Evolutionary conservation across 1,284 basidiomycete species (phyloP).

Genomic region (Porogramme epimiltina): DNA sequence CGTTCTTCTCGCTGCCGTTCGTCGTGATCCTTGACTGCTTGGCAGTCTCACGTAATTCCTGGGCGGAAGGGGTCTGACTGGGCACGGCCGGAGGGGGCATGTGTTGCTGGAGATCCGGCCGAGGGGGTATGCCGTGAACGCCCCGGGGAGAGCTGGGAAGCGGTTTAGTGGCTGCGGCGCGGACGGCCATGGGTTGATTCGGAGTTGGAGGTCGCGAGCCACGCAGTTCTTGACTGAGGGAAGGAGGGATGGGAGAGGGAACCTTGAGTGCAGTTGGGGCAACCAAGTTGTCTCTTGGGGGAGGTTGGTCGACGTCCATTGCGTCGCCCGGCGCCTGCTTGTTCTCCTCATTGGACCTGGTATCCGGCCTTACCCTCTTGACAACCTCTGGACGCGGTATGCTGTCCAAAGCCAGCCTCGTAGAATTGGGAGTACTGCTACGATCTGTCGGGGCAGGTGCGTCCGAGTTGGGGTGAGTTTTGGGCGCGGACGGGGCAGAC

Average conservation of each 20-base stretch:
- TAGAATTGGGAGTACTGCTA: constrained; percentile 32
- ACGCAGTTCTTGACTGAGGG: constrained; percentile 18
- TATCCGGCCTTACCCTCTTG: constrained; percentile 63
- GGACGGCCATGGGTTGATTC: constrained; percentile 20
- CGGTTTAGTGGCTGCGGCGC: constrained; percentile 36
- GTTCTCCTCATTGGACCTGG: constrained; percentile 20
- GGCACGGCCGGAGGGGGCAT: constrained; percentile 83
- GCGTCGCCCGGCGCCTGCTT: constrained; percentile 33
- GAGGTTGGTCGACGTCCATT: constrained; percentile 43
- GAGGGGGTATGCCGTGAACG: constrained; percentile 22
- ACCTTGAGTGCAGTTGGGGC: constrained; percentile 1
- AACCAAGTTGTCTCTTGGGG: constrained; percentile 1
- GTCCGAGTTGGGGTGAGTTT: constrained; percentile 38
- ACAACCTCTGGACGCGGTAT: constrained; percentile 78
- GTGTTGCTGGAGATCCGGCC: constrained; percentile 38
- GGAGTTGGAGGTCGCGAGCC: constrained; percentile 30
- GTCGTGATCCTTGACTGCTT: constrained; percentile 50
- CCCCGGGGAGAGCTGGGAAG: constrained; percentile 43
- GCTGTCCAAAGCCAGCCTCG: constrained; percentile 68
- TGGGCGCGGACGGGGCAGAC: constrained; percentile 57
- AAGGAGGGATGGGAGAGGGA: constrained; percentile 7
- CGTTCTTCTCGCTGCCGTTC: constrained; percentile 29
- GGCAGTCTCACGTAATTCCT: constrained; percentile 78
- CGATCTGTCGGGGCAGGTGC: constrained; percentile 15
- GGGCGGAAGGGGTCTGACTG: constrained; percentile 78